Conservation (phyloP, 2,329 filamentous ascomycete species). For the Sclerotinia spermophila region DNA sequence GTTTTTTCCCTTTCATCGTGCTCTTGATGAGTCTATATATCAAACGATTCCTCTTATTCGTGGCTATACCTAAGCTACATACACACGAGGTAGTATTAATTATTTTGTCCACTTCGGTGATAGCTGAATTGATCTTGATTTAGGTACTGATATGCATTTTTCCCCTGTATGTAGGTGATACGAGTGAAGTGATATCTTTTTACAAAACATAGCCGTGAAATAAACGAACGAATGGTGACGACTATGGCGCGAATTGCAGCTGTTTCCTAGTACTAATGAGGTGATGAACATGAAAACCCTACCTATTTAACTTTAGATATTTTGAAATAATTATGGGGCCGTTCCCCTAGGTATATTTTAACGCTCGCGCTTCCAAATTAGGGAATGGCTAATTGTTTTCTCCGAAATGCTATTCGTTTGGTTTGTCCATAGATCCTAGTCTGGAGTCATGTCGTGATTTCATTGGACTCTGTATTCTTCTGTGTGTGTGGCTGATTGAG, state of each 20-base stretch:
- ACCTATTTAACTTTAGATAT: neutral
- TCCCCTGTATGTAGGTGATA: neutral
- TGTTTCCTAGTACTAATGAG: neutral
- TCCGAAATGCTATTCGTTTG: neutral
- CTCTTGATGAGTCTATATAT: slow-evolving; percentile 12
- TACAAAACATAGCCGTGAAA: neutral
- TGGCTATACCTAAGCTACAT: neutral
- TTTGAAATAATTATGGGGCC: neutral
- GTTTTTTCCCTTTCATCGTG: neutral
- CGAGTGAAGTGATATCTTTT: neutral
- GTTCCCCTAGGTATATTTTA: neutral
- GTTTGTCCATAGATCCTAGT: neutral
- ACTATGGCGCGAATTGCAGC: neutral
- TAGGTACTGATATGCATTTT: neutral
- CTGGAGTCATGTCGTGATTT: neutral
- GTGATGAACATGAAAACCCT: neutral
- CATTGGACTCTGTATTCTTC: neutral
- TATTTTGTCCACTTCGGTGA: neutral
- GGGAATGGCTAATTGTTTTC: neutral
- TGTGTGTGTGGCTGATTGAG: neutral
- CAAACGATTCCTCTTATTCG: neutral
- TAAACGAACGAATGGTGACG: neutral
- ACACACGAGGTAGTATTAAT: neutral
- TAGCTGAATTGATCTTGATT: neutral
- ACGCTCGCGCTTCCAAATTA: slow-evolving; percentile 3